Conservation (phyloP, 169 alveolate species). For the Cryptosporidium ubiquitum region DNA sequence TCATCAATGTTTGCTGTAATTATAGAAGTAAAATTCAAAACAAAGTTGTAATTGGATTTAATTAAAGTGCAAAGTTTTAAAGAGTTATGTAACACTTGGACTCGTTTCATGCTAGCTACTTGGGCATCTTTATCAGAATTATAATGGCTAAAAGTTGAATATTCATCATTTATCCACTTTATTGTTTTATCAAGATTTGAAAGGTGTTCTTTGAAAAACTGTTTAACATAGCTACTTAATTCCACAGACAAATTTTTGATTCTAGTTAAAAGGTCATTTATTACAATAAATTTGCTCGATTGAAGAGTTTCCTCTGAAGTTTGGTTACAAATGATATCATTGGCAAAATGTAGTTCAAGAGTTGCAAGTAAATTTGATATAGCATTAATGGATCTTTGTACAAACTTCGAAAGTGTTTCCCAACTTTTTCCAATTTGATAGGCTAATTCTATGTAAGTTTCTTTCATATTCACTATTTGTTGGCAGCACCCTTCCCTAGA, state of each 20-base stretch:
- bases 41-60: background rate
- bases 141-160: conserved; percentile 23
- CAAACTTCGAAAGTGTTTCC: background rate
- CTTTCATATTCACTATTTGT: conserved; percentile 14
- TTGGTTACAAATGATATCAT: conserved; percentile 11
- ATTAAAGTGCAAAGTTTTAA: conserved; percentile 15
- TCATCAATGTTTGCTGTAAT: conserved; percentile 12
- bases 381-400: conserved; percentile 35
- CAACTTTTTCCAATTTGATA: conserved; percentile 31
- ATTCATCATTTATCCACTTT: conserved; percentile 68
- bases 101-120: conserved; percentile 16
- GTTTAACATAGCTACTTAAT: background rate
- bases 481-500: background rate
- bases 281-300: conserved; percentile 22
- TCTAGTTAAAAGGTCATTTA: conserved; percentile 9
- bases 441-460: conserved; percentile 48
- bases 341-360: conserved; percentile 28
- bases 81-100: conserved; percentile 23
- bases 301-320: conserved; percentile 25
- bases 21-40: background rate
- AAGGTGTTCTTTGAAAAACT: background rate
- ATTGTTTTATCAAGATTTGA: conserved; percentile 23
- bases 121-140: conserved; percentile 9
- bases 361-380: background rate
- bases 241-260: conserved; percentile 19